Evolutionary conservation across 75 land plant species (phyloP).

Genomic region (Ceratopteris richardii): DNA sequence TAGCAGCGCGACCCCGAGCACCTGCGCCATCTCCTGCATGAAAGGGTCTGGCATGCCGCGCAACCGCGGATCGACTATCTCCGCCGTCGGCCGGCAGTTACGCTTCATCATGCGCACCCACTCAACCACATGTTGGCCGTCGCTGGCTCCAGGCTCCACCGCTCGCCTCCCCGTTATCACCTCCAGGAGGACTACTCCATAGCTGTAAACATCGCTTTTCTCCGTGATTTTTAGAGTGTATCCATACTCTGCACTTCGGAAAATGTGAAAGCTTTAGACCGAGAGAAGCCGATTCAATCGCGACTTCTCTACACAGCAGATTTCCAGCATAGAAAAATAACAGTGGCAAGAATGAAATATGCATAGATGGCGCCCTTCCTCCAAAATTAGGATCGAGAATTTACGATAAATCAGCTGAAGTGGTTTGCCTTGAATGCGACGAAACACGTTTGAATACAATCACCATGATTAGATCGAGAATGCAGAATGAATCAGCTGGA

Average conservation of each 20-base stretch:
- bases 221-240: conserved; percentile 76
- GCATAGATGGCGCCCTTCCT: too few relatives aligned
- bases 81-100: conserved; percentile 42
- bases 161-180: conserved; percentile 70
- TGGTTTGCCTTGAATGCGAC: too few relatives aligned
- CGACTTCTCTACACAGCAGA: too few relatives aligned
- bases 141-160: conserved; percentile 54
- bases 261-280: too few relatives aligned
- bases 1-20: conserved; percentile 64
- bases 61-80: conserved; percentile 50
- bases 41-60: conserved; percentile 48
- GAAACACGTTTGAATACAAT: too few relatives aligned
- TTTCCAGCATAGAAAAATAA: too few relatives aligned
- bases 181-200: conserved; percentile 73
- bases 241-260: conserved; percentile 82
- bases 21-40: conserved; percentile 72
- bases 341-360: too few relatives aligned
- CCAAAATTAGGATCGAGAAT: too few relatives aligned
- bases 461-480: too few relatives aligned
- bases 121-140: conserved; percentile 60
- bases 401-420: too few relatives aligned
- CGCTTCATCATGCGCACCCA: conserved; percentile 80
- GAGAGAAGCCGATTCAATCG: too few relatives aligned
- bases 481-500: too few relatives aligned
- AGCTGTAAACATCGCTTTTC: conserved; percentile 89